Conservation (phyloP, 2,329 filamentous ascomycete species). For the Diaporthe velutina region DNA sequence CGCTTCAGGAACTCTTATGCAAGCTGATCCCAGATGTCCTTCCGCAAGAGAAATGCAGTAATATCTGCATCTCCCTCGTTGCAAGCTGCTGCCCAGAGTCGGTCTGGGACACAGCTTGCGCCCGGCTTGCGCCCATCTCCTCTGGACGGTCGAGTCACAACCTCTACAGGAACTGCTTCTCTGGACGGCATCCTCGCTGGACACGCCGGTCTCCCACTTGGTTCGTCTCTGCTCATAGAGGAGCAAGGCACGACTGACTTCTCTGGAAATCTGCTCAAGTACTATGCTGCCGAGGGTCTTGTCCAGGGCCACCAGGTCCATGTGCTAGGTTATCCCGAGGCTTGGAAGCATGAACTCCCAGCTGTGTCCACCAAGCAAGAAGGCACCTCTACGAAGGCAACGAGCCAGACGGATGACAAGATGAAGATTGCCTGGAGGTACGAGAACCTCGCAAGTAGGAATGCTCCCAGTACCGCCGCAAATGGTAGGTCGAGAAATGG, state of each 20-base stretch:
- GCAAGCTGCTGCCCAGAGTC: slow-evolving; percentile 43
- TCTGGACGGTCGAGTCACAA: slow-evolving; percentile 87
- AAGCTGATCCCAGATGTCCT: slow-evolving; percentile 60
- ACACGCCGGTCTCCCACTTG: slow-evolving; percentile 86
- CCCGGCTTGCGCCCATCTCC: slow-evolving; percentile 83
- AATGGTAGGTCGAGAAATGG: slow-evolving; percentile 40
- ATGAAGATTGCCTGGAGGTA: slow-evolving; percentile 99
- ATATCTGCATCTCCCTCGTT: slow-evolving; percentile 55
- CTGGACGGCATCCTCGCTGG: slow-evolving; percentile 88
- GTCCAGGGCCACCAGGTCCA: slow-evolving; percentile 92
- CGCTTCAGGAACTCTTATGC: background rate
- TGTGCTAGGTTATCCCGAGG: slow-evolving; percentile 82
- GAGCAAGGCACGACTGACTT: slow-evolving; percentile 97
- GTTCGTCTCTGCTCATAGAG: slow-evolving; percentile 83
- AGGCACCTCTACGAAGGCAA: slow-evolving; percentile 41
- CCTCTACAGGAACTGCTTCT: slow-evolving; percentile 90
- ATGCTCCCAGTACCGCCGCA: slow-evolving; percentile 32
- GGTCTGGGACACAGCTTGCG: slow-evolving; percentile 53
- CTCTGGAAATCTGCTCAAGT: slow-evolving; percentile 83
- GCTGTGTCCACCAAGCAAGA: slow-evolving; percentile 68
- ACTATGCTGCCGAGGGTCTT: slow-evolving; percentile 93
- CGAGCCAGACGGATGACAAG: slow-evolving; percentile 67
- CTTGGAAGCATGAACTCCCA: slow-evolving; percentile 87
- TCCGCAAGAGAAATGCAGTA: slow-evolving; percentile 69
- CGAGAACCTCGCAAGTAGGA: slow-evolving; percentile 78